Percentiles rank a stretch among this genome's conserved stretches.
These are phyloP conservation scores for Panellus pusillus DNA, from an alignment of 768 basidiomycete genomes.

Conservation along the genomic window DNA sequence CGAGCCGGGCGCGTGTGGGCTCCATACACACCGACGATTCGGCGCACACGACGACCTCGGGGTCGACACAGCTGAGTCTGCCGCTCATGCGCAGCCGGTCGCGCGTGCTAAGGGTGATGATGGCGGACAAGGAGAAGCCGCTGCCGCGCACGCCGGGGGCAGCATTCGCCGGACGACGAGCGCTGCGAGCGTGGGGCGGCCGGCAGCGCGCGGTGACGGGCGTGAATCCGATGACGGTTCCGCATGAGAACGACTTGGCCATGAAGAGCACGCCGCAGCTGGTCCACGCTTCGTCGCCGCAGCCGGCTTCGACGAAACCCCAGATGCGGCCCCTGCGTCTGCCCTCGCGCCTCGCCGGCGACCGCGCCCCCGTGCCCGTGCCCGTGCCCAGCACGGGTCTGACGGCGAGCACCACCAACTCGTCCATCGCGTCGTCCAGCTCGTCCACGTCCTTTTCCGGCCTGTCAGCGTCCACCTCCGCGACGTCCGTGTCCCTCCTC, in stretches of 20 bases:
- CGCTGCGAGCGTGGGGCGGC: neutral
- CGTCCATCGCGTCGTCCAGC: conserved; percentile 7
- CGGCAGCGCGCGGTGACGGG: conserved; percentile 15
- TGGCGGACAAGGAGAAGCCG: conserved; percentile 19
- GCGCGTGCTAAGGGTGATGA: conserved; percentile 18
- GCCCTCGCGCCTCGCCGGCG: conserved; percentile 16
- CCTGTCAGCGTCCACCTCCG: conserved; percentile 12
- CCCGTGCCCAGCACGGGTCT: conserved; percentile 14
- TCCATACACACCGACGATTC: conserved; percentile 12
- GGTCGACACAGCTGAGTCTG: conserved; percentile 1
- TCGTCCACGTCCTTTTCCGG: neutral
- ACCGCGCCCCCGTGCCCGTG: conserved; percentile 17
- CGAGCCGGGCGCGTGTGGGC: conserved; percentile 8
- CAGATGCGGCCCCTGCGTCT: conserved; percentile 18
- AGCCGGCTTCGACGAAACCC: neutral
- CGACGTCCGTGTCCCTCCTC: conserved; percentile 15
- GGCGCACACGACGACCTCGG: conserved; percentile 4
- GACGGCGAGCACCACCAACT: neutral
- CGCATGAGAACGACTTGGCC: neutral
- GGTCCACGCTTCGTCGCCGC: neutral
- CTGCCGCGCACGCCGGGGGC: conserved; percentile 14
- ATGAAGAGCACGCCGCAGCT: conserved; percentile 20
- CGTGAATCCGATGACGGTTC: neutral
- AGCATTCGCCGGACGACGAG: conserved; percentile 8
- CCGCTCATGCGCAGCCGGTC: conserved; percentile 17